Base-by-base conservation (phyloP, 345 rosid species). In the Turnera subulata region DNA sequence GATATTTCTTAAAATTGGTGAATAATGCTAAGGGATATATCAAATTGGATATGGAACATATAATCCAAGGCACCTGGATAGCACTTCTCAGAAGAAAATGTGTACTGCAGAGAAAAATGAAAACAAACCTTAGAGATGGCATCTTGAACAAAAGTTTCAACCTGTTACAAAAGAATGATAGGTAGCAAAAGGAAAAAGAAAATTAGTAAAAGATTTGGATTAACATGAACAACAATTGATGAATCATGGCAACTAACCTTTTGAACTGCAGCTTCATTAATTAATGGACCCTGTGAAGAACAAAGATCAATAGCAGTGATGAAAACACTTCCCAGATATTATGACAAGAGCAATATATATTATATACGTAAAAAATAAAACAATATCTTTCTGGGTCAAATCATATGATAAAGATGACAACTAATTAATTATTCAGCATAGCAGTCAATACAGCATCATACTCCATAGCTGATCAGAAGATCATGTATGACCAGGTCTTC, bases 241-340 rank as follows among this genome's bases (percentile, higher is more conserved):
- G 10, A 20, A 22, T 20, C 35, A 48, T 6, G 5, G 15, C 26
- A 50, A 20, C 72, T 44, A 57, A 89, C 97, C 97, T 93, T 93
- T 40, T 87, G 69, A 38, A 93, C 60, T 45, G 92, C 97, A 71
- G 96, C 89, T 75, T 85, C 91, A 76, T 89, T 93, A 64, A 93
- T 93, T 63, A 93, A 84, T 26, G 97, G 97, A 61, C 99, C 99
- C 99, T 93, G 85, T 48, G 32, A 61, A 22, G 56, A 66, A 61
- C n/a, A n/a, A n/a, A n/a, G n/a, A n/a, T n/a, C n/a, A n/a, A n/a
- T n/a, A 70, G 17, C 12, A 14, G 25, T 23, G 29, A 23, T 49
- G n/a, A 66, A 61, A 23, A 54, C 46, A 44, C 53, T 58, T 59
- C 2, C 12, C 22, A 26, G 20, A 48, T 47, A 10, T 49, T 24